Percentiles rank a stretch among this genome's conserved stretches.
These are phyloP conservation scores for Populus ilicifolia DNA, from an alignment of 345 rosid species.

Conservation along the genomic window DNA sequence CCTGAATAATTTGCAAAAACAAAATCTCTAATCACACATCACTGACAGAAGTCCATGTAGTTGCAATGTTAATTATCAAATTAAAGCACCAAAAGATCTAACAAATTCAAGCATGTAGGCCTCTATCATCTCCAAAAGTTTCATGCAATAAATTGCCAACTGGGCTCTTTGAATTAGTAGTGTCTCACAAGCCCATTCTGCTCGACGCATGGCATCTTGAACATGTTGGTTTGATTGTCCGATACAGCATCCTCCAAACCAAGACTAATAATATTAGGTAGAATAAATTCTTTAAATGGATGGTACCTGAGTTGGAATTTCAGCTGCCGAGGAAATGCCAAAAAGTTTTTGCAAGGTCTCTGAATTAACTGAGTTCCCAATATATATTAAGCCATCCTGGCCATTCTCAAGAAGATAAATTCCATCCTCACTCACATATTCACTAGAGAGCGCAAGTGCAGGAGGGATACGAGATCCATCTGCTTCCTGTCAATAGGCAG, in stretches of 20 bases:
- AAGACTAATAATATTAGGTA: background rate
- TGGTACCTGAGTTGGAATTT: slow-evolving; percentile 64
- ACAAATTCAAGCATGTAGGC: background rate
- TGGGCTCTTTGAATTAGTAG: background rate
- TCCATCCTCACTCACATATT: slow-evolving; percentile 72
- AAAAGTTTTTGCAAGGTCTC: slow-evolving; percentile 62
- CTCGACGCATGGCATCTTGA: background rate
- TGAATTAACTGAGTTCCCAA: slow-evolving; percentile 66
- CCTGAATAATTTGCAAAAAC: background rate
- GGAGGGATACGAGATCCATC: slow-evolving; percentile 58
- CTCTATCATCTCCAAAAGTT: background rate
- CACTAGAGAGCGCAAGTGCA: slow-evolving; percentile 79
- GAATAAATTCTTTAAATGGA: background rate
- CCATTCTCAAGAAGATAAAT: slow-evolving; percentile 94
- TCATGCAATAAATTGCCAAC: background rate
- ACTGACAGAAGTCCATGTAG: background rate
- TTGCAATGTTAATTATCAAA: background rate
- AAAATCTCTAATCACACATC: background rate
- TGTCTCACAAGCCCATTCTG: background rate
- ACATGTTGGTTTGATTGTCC: background rate
- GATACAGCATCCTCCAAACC: background rate
- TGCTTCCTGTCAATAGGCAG: slow-evolving; percentile 45
- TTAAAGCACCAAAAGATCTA: background rate
- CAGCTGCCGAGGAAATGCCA: slow-evolving; percentile 54
- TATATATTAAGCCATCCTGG: slow-evolving; percentile 73